These are phyloP conservation scores for Glycine tomentella DNA, from an alignment of 306 rosid species.

Conservation along the genomic window DNA sequence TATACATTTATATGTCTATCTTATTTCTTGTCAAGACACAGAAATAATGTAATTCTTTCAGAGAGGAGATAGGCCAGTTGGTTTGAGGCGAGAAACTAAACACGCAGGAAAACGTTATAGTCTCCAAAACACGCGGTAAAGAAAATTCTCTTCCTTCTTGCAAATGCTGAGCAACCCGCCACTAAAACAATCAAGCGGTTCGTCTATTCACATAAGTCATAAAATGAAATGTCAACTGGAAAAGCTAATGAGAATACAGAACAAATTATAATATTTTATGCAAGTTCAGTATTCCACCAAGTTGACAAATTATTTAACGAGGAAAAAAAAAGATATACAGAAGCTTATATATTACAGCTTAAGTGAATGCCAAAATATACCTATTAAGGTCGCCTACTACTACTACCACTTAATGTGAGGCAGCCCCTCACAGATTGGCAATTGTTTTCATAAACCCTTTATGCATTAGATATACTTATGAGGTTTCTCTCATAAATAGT, in stretches of 20 bases:
- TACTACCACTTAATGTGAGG: too few species aligned
- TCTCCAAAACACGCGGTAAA: not conserved
- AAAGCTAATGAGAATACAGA: not conserved
- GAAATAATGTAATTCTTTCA: too few species aligned
- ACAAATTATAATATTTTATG: not conserved
- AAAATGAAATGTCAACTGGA: not conserved
- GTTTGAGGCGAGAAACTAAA: not conserved
- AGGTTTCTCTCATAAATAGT: constrained; percentile 23
- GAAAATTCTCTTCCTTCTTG: not conserved
- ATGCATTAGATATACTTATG: not conserved
- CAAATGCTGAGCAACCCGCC: not conserved
- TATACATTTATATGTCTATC: too few species aligned
- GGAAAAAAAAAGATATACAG: not conserved
- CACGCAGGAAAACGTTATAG: not conserved
- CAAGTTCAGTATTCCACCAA: constrained; percentile 1
- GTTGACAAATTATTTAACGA: constrained; percentile 13
- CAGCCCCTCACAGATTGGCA: not conserved
- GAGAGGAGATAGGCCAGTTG: not conserved
- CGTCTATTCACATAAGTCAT: not conserved
- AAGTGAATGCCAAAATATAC: constrained; percentile 21
- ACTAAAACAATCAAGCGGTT: not conserved
- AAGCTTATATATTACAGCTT: constrained; percentile 24
- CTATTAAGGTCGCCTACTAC: not conserved
- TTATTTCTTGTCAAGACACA: too few species aligned
- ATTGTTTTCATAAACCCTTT: not conserved